Base-by-base conservation (phyloP, 768 basidiomycete genomes). In the Amanita molliuscula region DNA sequence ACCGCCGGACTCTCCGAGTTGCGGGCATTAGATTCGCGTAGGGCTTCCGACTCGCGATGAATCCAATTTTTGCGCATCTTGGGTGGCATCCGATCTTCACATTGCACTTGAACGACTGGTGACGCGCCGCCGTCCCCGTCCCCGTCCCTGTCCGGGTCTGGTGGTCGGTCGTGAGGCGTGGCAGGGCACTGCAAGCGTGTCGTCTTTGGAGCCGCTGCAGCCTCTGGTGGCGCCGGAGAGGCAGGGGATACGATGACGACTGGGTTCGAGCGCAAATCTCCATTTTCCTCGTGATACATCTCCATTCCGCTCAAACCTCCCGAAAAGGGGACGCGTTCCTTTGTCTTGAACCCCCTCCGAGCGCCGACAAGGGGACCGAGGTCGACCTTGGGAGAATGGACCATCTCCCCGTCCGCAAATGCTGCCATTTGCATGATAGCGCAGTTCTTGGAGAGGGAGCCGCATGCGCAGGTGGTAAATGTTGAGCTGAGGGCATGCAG, bases 401-500 rank as follows among this genome's bases (percentile, higher is more conserved):
- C 21, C 23, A 35, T 47, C 15, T 55, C 57, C 29, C 61, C 60
- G 35, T 68, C 62, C 28, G 84, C 81, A 54, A 85, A 80, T n/a
- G 69, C 69, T 11, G 76, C 76, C 76, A 85, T 82, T n/a, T 76
- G 72, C 10, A 66, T 69, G 21, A 84, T 61, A 2, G 78, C 82
- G 56, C 86, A 88, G 47, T 83, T 78, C 28, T 68, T 70, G 3
- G 81, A 72, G 4, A 69, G 69, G 8, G 75, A 68, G 5, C 85
- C 85, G 54, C 85, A 88, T 0, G 85, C 85, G 48, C 85, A 88
- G 1, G 82, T 81, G 3, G 81, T 80, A 58, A 87, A 88, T 0
- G 81, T 84, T 15, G 79, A 80, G 6, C 77, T 70, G 47, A 88
- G 73, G 5, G 82, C 73, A 48, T 86, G 82, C 0, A 88, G 72